Conservation (phyloP, 2,329 filamentous ascomycete genomes). For the Sphaerostilbella broomeana region DNA sequence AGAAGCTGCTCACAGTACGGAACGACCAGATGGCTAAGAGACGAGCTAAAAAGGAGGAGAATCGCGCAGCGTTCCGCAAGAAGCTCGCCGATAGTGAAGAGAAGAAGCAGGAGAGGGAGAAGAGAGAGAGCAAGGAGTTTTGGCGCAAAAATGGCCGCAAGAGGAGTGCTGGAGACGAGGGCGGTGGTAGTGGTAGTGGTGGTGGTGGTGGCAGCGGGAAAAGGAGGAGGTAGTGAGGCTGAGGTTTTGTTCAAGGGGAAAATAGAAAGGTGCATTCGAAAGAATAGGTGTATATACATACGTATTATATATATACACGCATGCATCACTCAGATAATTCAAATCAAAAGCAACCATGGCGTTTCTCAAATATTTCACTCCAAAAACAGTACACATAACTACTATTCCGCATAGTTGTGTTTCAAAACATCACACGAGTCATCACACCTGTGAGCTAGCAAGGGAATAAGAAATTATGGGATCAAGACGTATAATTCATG, state of each 20-base stretch:
- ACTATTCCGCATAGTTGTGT: too few species aligned
- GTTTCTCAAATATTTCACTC: too few species aligned
- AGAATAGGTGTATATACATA: not conserved
- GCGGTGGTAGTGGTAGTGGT: conserved; percentile 27
- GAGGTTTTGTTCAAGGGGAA: too few species aligned
- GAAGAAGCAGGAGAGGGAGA: conserved; percentile 81
- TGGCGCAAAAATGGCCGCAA: conserved; percentile 86
- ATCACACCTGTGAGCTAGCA: too few species aligned
- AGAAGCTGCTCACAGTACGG: conserved; percentile 82
- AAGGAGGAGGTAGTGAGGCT: conserved; percentile 28
- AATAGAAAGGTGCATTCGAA: too few species aligned
- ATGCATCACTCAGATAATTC: too few species aligned
- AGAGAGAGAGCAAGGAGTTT: conserved; percentile 84
- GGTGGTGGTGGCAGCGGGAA: conserved; percentile 30
- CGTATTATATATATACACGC: not conserved
- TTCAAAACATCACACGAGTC: too few species aligned
- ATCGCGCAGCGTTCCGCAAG: conserved; percentile 70
- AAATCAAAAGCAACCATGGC: too few species aligned
- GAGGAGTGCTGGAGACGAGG: conserved; percentile 39
- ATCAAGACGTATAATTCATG: conserved; percentile 1
- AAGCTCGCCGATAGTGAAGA: conserved; percentile 77
- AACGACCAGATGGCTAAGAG: conserved; percentile 88
- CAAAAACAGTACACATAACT: too few species aligned
- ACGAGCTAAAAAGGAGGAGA: conserved; percentile 78
- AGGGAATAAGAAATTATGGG: not conserved